Base-by-base conservation (phyloP, 352 stramenopile genomes). In the Phytophthora fragariae region DNA sequence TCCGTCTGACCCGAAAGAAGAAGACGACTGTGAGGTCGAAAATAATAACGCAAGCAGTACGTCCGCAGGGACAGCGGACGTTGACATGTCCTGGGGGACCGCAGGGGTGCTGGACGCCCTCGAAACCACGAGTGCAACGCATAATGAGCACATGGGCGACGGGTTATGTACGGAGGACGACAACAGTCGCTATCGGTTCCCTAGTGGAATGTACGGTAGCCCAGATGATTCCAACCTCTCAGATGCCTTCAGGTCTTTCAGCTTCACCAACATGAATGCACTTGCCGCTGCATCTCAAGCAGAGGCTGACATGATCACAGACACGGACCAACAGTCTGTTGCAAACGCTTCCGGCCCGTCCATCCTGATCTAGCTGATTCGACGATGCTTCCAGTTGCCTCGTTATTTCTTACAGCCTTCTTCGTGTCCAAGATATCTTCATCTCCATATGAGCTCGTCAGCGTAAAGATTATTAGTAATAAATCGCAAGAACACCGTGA, bases 191-290 rank as follows among this genome's bases (percentile, higher is more conserved):
- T 81, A 78, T 62, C 75, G 79, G 29, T 92, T 93, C 31, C 85
- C 86, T 31, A 91, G 85, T 70, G 86, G 82, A 15, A 92, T 91
- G 86, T 91, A 92, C 67, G 80, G 79, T 52, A 81, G 59, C 17
- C 60, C 50, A 0, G 78, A 84, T 15, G 80, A 91, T 17, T 60
- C 71, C 6, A 80, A 65, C 46, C 64, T 87, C 15, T 75, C 73
- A 3, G 83, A 93, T 68, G 80, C 77, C 2, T 96, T 96, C 67
- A 85, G 80, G 29, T 91, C 80, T 24, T 95, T 96, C 62, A 94
- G 87, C 74, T 94, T 91, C 64, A 96, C 87, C 35, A 96, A 96
- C 75, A 95, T 94, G 86, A 94, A 90, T 21, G 90, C 90, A 17
- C 75, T 96, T 17, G 87, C 84, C 10, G 87, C 90, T 6, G 88